Percentiles rank a stretch among this genome's conserved stretches.
Conservation (phyloP, 805 yeast species). For the Sugiyamaella mastotermitis region DNA sequence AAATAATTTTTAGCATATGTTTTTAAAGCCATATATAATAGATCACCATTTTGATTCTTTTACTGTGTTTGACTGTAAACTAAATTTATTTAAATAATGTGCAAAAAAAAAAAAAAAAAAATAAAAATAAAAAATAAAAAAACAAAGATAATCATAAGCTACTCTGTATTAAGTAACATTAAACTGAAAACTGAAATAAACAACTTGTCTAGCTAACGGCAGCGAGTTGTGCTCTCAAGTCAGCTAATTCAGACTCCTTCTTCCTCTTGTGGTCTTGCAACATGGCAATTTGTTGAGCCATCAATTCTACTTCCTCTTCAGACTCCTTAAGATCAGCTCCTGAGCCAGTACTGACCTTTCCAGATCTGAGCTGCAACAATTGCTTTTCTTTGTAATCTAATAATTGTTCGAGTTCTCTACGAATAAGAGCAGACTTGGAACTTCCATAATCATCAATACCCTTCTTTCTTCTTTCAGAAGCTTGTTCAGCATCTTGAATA, state of each 20-base stretch:
- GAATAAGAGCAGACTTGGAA: conserved; percentile 34
- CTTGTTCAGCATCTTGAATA: conserved; percentile 50
- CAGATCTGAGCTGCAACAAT: conserved; percentile 36
- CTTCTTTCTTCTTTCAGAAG: conserved; percentile 35
- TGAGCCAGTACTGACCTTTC: conserved; percentile 14
- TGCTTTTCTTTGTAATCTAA: conserved; percentile 69
- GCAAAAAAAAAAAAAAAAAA: too few species aligned
- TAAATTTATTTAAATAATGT: too few species aligned
- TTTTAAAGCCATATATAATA: too few species aligned
- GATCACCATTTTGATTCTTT: too few species aligned
- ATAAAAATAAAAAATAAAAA: too few species aligned
- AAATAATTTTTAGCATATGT: too few species aligned
- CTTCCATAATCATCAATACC: conserved; percentile 29
- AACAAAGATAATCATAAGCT: too few species aligned
- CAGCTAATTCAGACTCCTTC: conserved; percentile 55
- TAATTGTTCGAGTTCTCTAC: conserved; percentile 73
- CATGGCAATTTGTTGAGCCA: conserved; percentile 69
- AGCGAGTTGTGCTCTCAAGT: conserved; percentile 32
- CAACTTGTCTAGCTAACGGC: too few species aligned
- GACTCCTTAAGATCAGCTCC: conserved; percentile 21
- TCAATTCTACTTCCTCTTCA: conserved; percentile 56
- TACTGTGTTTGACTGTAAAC: too few species aligned
- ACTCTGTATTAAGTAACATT: too few species aligned
- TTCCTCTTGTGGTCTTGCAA: conserved; percentile 61
- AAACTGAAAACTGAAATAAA: too few species aligned